A percentile compares a stretch with the other conserved stretches of the same genome.
Conservation (phyloP, 2,329 filamentous ascomycete species). For the Pseudogymnoascus sp. region DNA sequence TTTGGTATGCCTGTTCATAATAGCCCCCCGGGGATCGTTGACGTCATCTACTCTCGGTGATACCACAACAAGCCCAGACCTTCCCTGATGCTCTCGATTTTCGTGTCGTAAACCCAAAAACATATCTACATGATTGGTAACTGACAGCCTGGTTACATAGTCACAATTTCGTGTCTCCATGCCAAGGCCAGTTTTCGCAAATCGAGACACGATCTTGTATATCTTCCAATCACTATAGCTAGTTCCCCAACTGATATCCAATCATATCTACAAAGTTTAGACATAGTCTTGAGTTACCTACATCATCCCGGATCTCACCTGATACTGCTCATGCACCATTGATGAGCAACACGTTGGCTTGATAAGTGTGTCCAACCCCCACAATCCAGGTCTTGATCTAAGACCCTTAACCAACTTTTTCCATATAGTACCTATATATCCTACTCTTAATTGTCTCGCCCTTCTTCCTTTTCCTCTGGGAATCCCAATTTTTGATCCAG, state of each 20-base stretch:
- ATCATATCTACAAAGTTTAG: neutral
- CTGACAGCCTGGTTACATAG: neutral
- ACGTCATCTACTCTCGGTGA: neutral
- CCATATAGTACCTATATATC: neutral
- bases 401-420: neutral
- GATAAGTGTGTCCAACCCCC: neutral
- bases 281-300: slow-evolving; percentile 8
- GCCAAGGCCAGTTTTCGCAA: neutral
- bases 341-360: neutral
- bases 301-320: neutral
- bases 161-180: neutral
- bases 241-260: neutral
- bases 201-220: slow-evolving; percentile 1
- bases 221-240: neutral
- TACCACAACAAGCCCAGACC: neutral
- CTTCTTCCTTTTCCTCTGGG: slow-evolving; percentile 6
- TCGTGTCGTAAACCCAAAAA: neutral
- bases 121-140: slow-evolving; percentile 1
- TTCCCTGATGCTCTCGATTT: neutral
- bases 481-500: neutral
- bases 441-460: neutral
- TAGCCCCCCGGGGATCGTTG: neutral
- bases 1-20: neutral
- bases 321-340: slow-evolving; percentile 1
- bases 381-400: neutral